phyloP scores from a whole-genome alignment of 176 grass and related monocot genomes.

The Paspalum vaginatum region DNA sequence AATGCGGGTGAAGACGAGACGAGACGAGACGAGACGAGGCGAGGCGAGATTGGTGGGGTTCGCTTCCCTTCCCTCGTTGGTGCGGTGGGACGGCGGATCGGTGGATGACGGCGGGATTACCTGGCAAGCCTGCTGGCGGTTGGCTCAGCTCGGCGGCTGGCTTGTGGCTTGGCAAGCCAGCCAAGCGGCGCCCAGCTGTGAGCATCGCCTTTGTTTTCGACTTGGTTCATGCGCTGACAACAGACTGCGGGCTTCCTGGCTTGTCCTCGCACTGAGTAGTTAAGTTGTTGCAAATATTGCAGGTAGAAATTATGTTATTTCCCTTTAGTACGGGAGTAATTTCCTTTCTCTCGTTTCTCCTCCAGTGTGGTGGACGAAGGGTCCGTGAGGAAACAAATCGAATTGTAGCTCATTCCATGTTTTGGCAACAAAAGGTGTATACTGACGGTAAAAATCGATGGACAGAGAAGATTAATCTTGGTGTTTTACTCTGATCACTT shows the following conservation, averaged over 20 bases:
- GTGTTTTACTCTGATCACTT: too few relatives aligned
- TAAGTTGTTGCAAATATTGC: too few relatives aligned
- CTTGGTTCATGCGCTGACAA: too few relatives aligned
- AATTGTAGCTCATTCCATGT: too few relatives aligned
- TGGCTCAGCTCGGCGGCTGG: conserved; percentile 31
- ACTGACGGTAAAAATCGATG: too few relatives aligned
- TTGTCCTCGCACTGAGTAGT: neutral
- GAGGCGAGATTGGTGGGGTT: conserved; percentile 27
- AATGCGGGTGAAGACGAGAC: neutral
- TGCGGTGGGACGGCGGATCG: conserved; percentile 1
- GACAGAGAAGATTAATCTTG: too few relatives aligned
- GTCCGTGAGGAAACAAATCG: too few relatives aligned
- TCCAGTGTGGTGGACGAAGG: too few relatives aligned
- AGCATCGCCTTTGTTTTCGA: too few relatives aligned
- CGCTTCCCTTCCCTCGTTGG: neutral
- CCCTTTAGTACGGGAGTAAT: neutral
- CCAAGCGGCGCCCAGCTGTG: conserved; percentile 31
- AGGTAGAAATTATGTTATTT: too few relatives aligned
- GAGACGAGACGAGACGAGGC: neutral
- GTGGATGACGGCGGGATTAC: conserved; percentile 44
- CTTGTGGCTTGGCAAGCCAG: conserved; percentile 13
- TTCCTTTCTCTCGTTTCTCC: neutral
- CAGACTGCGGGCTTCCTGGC: too few relatives aligned
- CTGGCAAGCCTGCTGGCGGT: conserved; percentile 19
- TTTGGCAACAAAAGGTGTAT: too few relatives aligned